Evolutionary conservation across 306 rosid genomes (phyloP).

Genomic region (Pachyrhizus erosus): DNA sequence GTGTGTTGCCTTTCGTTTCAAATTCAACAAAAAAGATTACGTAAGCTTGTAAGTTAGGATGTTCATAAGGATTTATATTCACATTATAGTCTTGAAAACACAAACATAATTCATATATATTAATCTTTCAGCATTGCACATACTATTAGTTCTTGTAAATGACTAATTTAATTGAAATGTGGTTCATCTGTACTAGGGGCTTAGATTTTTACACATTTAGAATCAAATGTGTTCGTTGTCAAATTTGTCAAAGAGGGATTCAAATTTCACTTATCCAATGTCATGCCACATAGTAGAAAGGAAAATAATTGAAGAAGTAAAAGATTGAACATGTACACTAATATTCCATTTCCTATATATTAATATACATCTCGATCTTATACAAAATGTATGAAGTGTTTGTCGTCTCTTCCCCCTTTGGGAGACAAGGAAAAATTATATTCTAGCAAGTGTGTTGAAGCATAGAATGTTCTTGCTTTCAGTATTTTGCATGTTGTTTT

Average conservation of each 20-base stretch:
- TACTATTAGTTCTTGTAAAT: too few species aligned
- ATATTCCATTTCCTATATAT: slow-evolving; percentile 38
- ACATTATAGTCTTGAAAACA: too few species aligned
- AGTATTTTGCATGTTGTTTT: slow-evolving; percentile 8
- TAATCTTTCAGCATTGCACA: too few species aligned
- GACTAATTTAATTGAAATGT: too few species aligned
- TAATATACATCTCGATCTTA: slow-evolving; percentile 37
- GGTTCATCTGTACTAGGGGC: too few species aligned
- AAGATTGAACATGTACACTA: slow-evolving; percentile 1
- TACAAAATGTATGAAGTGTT: slow-evolving; percentile 24
- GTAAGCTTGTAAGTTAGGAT: too few species aligned
- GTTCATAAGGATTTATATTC: too few species aligned
- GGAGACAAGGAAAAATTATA: slow-evolving; percentile 13
- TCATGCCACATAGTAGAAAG: background rate
- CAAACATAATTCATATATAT: too few species aligned
- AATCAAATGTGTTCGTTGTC: background rate
- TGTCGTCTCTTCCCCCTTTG: background rate
- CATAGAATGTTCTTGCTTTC: background rate
- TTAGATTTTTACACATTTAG: too few species aligned
- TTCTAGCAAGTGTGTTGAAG: slow-evolving; percentile 22
- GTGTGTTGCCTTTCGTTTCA: too few species aligned
- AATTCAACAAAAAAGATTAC: too few species aligned
- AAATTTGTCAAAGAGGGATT: background rate
- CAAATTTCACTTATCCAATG: background rate
- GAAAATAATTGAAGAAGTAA: background rate